These are phyloP conservation scores for Ascochyta pisi DNA, from an alignment of 2,329 filamentous ascomycete genomes.

Conservation along the genomic window DNA sequence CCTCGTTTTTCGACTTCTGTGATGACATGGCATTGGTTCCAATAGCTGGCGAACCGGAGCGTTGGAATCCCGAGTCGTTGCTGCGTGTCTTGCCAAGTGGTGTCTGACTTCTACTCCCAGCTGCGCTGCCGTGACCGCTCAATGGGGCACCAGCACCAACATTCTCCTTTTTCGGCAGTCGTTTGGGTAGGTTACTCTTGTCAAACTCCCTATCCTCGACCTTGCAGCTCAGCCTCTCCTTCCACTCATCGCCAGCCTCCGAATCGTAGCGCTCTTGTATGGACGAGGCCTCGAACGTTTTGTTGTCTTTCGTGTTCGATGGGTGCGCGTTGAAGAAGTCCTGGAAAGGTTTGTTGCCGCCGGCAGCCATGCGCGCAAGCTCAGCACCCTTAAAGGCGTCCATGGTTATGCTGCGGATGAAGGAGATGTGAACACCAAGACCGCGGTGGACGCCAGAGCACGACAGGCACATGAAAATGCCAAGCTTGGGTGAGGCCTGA, in stretches of 20 bases:
- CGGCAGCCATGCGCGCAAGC: slow-evolving; percentile 90
- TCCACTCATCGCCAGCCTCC: slow-evolving; percentile 93
- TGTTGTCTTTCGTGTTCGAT: slow-evolving; percentile 53
- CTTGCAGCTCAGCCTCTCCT: slow-evolving; percentile 85
- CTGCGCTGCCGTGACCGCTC: slow-evolving; percentile 45
- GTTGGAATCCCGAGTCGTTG: slow-evolving; percentile 39
- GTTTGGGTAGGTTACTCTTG: slow-evolving; percentile 66
- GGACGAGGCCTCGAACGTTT: slow-evolving; percentile 81
- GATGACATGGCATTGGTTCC: slow-evolving; percentile 47
- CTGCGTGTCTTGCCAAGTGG: slow-evolving; percentile 47
- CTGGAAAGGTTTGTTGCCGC: slow-evolving; percentile 88
- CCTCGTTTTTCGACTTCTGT: slow-evolving; percentile 74
- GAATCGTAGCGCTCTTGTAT: slow-evolving; percentile 91
- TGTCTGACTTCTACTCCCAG: slow-evolving; percentile 48
- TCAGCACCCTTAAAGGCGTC: slow-evolving; percentile 95
- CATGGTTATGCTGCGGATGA: slow-evolving; percentile 97
- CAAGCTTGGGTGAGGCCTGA: slow-evolving; percentile 87
- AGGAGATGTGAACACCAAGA: slow-evolving; percentile 96
- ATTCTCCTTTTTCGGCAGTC: slow-evolving; percentile 45
- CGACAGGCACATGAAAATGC: slow-evolving; percentile 96
- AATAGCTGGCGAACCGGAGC: slow-evolving; percentile 48
- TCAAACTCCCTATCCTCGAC: slow-evolving; percentile 89
- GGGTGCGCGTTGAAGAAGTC: slow-evolving; percentile 76
- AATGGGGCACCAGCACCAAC: slow-evolving; percentile 32
- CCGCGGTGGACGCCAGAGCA: slow-evolving; percentile 95